Percentiles rank a stretch among this genome's conserved stretches.
These are phyloP conservation scores for Candida odintsovae DNA, from an alignment of 805 yeast species.

Conservation along the genomic window DNA sequence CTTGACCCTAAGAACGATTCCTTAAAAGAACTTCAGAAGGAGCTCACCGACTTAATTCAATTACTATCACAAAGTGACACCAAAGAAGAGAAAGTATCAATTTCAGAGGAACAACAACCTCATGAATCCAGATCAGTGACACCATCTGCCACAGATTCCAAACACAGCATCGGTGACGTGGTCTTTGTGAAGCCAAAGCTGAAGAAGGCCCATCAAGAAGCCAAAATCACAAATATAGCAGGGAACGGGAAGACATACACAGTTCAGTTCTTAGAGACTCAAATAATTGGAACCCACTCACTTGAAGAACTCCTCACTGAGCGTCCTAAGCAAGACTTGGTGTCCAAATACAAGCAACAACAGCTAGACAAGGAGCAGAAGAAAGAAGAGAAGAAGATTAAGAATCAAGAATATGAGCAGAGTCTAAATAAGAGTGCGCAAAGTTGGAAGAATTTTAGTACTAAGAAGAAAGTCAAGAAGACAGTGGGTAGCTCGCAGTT, in stretches of 20 bases:
- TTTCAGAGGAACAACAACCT: neutral
- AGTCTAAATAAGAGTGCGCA: constrained; percentile 11
- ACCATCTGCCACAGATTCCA: neutral
- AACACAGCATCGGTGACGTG: constrained; percentile 5
- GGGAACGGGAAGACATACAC: constrained; percentile 14
- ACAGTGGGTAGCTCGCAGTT: neutral
- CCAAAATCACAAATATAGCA: constrained; percentile 12
- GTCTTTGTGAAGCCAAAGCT: constrained; percentile 12
- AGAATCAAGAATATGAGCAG: constrained; percentile 9
- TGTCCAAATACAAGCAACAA: constrained; percentile 1
- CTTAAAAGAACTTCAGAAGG: constrained; percentile 10
- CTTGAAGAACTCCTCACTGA: constrained; percentile 6
- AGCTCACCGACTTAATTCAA: constrained; percentile 11
- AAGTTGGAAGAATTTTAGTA: constrained; percentile 17
- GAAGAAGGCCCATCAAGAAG: constrained; percentile 8
- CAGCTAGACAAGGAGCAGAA: constrained; percentile 1
- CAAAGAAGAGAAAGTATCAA: neutral
- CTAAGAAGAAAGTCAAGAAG: constrained; percentile 9
- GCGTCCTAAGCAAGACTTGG: constrained; percentile 10
- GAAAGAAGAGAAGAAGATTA: constrained; percentile 7
- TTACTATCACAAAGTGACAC: constrained; percentile 8
- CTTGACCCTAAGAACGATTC: constrained; percentile 13
- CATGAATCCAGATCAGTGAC: neutral
- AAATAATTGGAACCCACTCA: constrained; percentile 8
- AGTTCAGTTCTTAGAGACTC: constrained; percentile 7